A percentile compares a stretch with the other conserved stretches of the same genome.
phyloP scores from a whole-genome alignment of 106 monocot genomes.

The Agapanthus africanus region DNA sequence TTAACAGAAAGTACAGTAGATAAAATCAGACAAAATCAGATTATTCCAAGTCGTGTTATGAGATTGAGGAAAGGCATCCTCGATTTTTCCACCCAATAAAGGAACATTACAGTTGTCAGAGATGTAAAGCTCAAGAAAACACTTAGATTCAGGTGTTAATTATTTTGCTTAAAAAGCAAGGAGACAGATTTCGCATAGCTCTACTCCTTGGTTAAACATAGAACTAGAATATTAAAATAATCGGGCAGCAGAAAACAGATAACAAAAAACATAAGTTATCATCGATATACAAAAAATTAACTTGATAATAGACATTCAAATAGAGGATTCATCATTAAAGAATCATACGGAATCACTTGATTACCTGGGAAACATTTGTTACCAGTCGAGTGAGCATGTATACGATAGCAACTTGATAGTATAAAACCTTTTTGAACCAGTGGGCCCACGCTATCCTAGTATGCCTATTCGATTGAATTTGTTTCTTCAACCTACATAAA shows the following conservation, averaged over 20 bases:
- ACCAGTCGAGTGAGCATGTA: conserved; percentile 67
- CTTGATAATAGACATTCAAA: not conserved
- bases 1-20: no score
- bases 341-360: not conserved
- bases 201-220: not conserved
- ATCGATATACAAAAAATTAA: not conserved
- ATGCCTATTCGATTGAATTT: conserved; percentile 24
- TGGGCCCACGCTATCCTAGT: conserved; percentile 51
- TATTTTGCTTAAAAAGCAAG: no score
- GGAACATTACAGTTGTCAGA: no score
- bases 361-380: conserved; percentile 71
- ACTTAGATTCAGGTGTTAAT: no score
- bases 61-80: no score
- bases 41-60: no score
- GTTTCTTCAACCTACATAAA: conserved; percentile 19
- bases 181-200: no score
- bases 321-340: not conserved
- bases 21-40: no score
- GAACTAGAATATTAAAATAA: not conserved
- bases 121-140: no score
- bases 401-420: conserved; percentile 74
- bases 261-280: no score
- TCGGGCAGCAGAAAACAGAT: not conserved
- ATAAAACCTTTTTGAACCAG: conserved; percentile 70
- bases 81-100: no score